Conservation (phyloP, 2,329 filamentous ascomycete species). For the Aspergillus sclerotialis region DNA sequence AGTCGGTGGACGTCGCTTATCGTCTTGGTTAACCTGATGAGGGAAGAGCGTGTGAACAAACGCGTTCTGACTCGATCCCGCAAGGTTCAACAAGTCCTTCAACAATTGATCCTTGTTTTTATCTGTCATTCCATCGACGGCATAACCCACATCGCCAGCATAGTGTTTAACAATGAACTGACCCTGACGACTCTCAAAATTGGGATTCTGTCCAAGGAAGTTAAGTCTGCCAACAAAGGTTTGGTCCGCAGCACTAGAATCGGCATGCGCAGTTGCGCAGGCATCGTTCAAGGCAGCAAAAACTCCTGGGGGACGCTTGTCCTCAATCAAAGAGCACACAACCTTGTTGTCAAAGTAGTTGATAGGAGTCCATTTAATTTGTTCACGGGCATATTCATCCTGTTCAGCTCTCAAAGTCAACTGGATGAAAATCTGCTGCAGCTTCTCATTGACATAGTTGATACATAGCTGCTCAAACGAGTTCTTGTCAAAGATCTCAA, state of each 20-base stretch:
- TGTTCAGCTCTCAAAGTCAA: conserved; percentile 94
- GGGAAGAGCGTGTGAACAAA: conserved; percentile 91
- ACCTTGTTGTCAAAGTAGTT: conserved; percentile 99
- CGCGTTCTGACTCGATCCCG: conserved; percentile 72
- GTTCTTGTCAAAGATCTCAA: conserved; percentile 99
- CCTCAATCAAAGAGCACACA: conserved; percentile 94
- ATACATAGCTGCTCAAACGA: conserved; percentile 99
- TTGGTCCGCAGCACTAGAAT: conserved; percentile 86
- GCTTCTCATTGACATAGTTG: conserved; percentile 99
- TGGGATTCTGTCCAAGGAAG: conserved; percentile 76
- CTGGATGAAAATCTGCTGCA: conserved; percentile 99
- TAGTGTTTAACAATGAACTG: conserved; percentile 99
- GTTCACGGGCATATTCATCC: conserved; percentile 90
- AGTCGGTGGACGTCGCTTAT: conserved; percentile 86
- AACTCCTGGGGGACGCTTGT: conserved; percentile 79
- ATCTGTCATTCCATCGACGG: conserved; percentile 93
- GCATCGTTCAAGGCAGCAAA: conserved; percentile 97
- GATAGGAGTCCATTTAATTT: conserved; percentile 98
- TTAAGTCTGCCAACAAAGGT: conserved; percentile 93
- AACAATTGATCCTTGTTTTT: conserved; percentile 98
- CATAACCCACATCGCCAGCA: conserved; percentile 91
- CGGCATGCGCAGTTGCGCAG: conserved; percentile 95
- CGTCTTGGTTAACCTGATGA: conserved; percentile 88
- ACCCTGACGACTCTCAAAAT: conserved; percentile 85
- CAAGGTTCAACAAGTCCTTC: conserved; percentile 85